phyloP scores from a whole-genome alignment of 2,329 filamentous ascomycete genomes.

The Alternaria novae-zelandiae region DNA sequence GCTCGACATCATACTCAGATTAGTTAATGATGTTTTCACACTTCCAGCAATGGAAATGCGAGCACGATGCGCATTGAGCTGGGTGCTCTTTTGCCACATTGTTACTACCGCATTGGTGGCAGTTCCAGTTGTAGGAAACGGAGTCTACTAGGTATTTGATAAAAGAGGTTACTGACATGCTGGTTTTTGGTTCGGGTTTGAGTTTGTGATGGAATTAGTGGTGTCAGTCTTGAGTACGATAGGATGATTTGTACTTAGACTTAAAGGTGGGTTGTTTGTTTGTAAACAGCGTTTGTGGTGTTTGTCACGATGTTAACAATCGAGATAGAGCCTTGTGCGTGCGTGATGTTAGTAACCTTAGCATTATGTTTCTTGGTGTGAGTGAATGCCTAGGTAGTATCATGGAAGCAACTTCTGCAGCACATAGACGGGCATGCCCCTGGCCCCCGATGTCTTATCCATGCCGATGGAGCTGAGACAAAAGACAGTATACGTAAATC shows the following conservation, averaged over 20 bases:
- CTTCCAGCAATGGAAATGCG: constrained; percentile 1
- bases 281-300: not conserved
- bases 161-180: not conserved
- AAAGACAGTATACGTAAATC: not conserved
- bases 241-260: not conserved
- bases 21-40: not conserved
- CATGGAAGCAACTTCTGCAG: not conserved
- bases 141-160: not conserved
- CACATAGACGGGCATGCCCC: not conserved
- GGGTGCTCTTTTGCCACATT: not conserved
- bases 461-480: not conserved
- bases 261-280: not conserved
- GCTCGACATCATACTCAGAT: not conserved
- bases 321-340: not conserved
- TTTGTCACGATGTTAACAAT: not conserved
- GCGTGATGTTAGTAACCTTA: not conserved
- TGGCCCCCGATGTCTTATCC: not conserved
- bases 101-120: not conserved
- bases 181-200: too few relatives aligned
- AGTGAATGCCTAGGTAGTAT: not conserved
- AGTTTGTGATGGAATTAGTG: not conserved
- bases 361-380: not conserved
- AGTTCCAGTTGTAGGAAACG: not conserved
- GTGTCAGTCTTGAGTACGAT: not conserved
- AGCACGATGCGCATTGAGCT: not conserved